Base-by-base conservation (phyloP, 169 alveolate species). In the Plasmodium knowlesi region DNA sequence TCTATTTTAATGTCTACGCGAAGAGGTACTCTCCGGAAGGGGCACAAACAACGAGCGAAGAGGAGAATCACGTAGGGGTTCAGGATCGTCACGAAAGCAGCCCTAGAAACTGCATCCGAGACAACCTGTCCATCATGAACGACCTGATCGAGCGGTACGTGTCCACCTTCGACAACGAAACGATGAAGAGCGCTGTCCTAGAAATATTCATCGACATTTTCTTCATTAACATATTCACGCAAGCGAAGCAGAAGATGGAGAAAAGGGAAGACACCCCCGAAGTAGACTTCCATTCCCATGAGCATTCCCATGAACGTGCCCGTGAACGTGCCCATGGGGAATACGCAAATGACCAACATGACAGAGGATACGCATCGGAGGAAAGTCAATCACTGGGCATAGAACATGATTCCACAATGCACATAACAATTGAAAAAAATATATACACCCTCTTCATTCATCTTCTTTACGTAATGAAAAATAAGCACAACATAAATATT, bases 81-180 rank as follows among this genome's bases (percentile, higher is more conserved):
- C 39, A 70, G 32, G 53, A 19, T 1, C 25, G 12, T 4, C 46
- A 19, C 34, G 25, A 5, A 1, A 22, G 22, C 6, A 72, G 22
- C 39, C 53, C 9, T 25, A 34, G 25, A 4, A 30, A 91, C 74
- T 39, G 80, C 37, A 81, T 34, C 39, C 14, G 9, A 12, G 95
- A 91, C 14, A 89, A 89, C 34, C 46, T 89, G 2, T 57, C 43
- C 9, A 89, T 89, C 41, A 8, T 89, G 46, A 89, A 89, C 37
- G 92, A 91, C 78, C 16, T 91, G 37, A 82, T 91, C n/a, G 92
- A 91, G 25, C 72, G 95, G 57, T 91, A 91, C 22, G 76, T 82
- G 32, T 91, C 95, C 41, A 72, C 92, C 9, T 91, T 46, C 76
- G 95, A 91, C 61, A 91, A 82, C 28, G 95, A 91, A 32, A 50